These are phyloP conservation scores for Atkinsonella texensis DNA, from an alignment of 2,329 filamentous ascomycete species.

Conservation along the genomic window DNA sequence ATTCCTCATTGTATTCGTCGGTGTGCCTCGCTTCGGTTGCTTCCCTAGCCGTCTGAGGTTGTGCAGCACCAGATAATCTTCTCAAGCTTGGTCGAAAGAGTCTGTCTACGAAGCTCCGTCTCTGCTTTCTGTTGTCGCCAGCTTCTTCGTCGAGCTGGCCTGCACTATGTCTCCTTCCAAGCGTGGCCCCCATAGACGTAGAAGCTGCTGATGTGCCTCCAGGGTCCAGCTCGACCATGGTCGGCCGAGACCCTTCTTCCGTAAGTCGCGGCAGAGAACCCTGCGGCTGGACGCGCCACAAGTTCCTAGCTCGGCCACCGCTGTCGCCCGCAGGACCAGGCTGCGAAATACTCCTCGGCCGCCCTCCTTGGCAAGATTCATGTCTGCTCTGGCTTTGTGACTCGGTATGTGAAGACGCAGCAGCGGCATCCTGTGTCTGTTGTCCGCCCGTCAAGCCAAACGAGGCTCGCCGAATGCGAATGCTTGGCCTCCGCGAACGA, in stretches of 20 bases:
- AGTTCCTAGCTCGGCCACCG: slow-evolving; percentile 15
- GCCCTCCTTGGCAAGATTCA: slow-evolving; percentile 2
- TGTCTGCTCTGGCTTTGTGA: background rate
- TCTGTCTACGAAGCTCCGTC: slow-evolving; percentile 5
- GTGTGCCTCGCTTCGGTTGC: slow-evolving; percentile 10
- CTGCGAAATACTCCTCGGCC: slow-evolving; percentile 25
- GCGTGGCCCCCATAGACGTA: slow-evolving; percentile 11
- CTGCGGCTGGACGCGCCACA: slow-evolving; percentile 20
- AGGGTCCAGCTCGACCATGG: slow-evolving; percentile 20
- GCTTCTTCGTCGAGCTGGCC: background rate
- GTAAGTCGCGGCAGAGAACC: slow-evolving; percentile 26
- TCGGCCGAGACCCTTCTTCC: slow-evolving; percentile 25
- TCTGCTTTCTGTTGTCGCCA: background rate
- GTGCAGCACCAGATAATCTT: background rate
- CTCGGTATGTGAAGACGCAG: background rate
- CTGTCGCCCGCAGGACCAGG: slow-evolving; percentile 14
- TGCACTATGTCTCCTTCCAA: slow-evolving; percentile 1
- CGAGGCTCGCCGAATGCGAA: slow-evolving; percentile 12
- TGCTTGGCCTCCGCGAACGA: slow-evolving; percentile 11
- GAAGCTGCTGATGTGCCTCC: slow-evolving; percentile 10
- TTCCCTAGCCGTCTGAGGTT: slow-evolving; percentile 1
- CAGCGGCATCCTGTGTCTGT: background rate
- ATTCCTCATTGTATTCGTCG: slow-evolving; percentile 25
- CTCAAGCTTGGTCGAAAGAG: slow-evolving; percentile 3
- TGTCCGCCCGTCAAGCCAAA: slow-evolving; percentile 1